phyloP scores from a whole-genome alignment of 2,329 filamentous ascomycete genomes.

The Sclerotinia glacialis region DNA sequence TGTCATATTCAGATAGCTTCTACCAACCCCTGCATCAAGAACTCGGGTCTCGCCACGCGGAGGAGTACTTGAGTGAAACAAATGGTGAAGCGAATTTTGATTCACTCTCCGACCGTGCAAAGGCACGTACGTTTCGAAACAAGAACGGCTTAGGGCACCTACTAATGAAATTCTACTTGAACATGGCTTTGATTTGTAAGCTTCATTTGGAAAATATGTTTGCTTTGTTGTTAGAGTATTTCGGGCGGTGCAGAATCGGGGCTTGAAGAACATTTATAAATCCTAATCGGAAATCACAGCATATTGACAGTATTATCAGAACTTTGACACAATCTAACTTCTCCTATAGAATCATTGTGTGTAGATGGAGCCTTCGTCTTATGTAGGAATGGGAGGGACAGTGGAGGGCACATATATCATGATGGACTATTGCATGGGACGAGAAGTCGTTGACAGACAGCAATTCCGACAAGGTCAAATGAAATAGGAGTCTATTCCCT shows the following conservation, averaged over 20 bases:
- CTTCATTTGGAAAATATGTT: not conserved
- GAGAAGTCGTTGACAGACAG: not conserved
- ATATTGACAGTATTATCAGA: not conserved
- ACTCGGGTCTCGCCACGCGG: not conserved
- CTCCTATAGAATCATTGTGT: not conserved
- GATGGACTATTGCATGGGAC: not conserved
- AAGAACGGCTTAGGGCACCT: too few species aligned
- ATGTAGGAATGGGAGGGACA: not conserved
- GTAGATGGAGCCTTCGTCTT: not conserved
- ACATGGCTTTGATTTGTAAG: not conserved
- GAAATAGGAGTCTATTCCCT: not conserved
- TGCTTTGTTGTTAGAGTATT: not conserved
- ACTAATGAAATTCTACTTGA: not conserved
- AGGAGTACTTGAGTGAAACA: constrained; percentile 10
- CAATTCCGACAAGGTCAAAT: too few species aligned
- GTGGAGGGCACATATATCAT: not conserved
- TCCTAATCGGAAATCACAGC: not conserved
- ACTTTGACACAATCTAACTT: not conserved
- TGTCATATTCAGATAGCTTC: constrained; percentile 1
- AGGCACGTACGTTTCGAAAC: not conserved
- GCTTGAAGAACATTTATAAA: not conserved
- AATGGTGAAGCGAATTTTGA: constrained; percentile 15
- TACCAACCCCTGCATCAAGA: constrained; percentile 12
- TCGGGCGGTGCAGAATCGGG: not conserved
- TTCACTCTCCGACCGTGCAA: constrained; percentile 14